Base-by-base conservation (phyloP, 2,329 filamentous ascomycete genomes). In the Botrytis porri region DNA sequence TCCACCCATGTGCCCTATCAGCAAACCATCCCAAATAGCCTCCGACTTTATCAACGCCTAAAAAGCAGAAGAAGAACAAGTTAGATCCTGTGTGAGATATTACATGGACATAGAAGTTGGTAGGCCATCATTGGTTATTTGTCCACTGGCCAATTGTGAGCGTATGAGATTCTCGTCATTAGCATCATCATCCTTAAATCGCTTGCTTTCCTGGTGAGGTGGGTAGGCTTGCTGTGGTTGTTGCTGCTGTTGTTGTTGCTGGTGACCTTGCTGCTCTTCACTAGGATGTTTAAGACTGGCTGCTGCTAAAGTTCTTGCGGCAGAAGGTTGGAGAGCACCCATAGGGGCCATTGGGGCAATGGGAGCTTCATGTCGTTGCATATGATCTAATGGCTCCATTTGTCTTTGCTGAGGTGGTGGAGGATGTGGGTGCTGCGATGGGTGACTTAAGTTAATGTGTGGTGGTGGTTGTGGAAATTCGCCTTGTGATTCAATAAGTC, bases 381-480 rank as follows among this genome's bases (percentile, higher is more conserved):
- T 73, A 51, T 75, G 75, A 5, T 77, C 75, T 48, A 77, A 45
- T 29, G 72, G 71, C 29, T 77, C 77, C 45, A 79, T 79, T 43
- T 77, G 73, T 18, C 76, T 41, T 43, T 80, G 80, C n/a, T 78
- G 73, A 6, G 71, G 70, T 51, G 73, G 81, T 74, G 77, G 79
- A 76, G 72, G 78, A 61, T 74, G 77, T 72, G 88, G 86, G 73
- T 87, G 86, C 67, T 83, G 85, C 39, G 97, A 85, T 73, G 88
- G 86, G 73, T 87, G 86, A 69, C 83, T 85, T 41, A 97, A 84
- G 79, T 93, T 93, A 76, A 97, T 87, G 77, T 93, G 93, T 1
- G 92, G 86, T 1, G 95, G 95, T 16, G 95, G 91, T 75, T 92
- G 92, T 0, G 96, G 96, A 72, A 93, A 90, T 77, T 97, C 94